Percentiles rank a stretch among this genome's conserved stretches.
Evolutionary conservation across 1,139 yeast species (phyloP).

Genomic region (Taphrina deformans): DNA sequence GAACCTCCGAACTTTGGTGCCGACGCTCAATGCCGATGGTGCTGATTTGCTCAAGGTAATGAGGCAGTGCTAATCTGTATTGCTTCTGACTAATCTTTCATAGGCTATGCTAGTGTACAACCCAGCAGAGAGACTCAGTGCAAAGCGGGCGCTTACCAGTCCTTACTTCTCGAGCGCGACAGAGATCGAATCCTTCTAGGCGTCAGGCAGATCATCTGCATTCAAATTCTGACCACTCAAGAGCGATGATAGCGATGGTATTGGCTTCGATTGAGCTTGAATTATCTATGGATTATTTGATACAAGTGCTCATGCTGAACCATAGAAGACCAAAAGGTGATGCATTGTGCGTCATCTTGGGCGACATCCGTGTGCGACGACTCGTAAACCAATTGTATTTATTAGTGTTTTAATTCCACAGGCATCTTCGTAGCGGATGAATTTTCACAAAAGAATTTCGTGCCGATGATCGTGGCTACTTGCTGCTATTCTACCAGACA

Average conservation of each 20-base stretch:
- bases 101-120: conserved; percentile 76
- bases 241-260: background rate
- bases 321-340: background rate
- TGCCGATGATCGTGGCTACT: background rate
- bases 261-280: background rate
- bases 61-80: background rate
- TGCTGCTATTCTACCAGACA: conserved; percentile 12
- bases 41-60: conserved; percentile 66
- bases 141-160: conserved; percentile 86
- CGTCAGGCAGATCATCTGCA: background rate
- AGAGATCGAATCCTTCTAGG: conserved; percentile 4
- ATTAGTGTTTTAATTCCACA: background rate
- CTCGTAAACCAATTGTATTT: background rate
- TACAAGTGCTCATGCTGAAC: background rate
- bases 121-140: conserved; percentile 91
- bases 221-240: background rate
- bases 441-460: background rate
- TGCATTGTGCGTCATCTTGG: background rate
- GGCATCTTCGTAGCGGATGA: background rate
- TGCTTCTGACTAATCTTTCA: background rate
- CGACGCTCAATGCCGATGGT: conserved; percentile 75
- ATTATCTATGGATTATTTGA: background rate
- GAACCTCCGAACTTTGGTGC: conserved; percentile 73
- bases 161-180: conserved; percentile 61
- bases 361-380: background rate